Base-by-base conservation (phyloP, 1,139 yeast species). In the Magnusiomyces clavatus region DNA sequence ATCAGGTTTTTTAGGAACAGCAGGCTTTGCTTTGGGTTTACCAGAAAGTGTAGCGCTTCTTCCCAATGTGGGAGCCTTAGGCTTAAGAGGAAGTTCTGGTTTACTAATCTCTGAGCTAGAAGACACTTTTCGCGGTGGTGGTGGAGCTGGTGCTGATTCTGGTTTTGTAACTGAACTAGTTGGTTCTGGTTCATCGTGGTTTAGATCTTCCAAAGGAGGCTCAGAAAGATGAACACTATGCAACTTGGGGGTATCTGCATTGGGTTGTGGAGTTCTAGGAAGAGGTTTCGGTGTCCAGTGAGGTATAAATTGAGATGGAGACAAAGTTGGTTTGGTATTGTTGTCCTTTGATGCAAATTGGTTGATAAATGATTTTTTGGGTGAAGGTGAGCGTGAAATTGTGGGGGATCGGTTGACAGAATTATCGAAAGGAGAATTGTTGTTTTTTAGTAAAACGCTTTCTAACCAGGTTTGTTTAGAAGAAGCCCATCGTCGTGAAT, bases 381-480 rank as follows among this genome's bases (percentile, higher is more conserved):
- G 31, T n/a, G 42, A 39, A 39, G 42, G 46, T 29, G 46, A 16
- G 8, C 37, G 37, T 11, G 35, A 24, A 10, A 38, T 13, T 6
- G 51, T 47, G 2, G 46, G 37, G 8, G 50, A 5, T 11, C 54
- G 54, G 40, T 34, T 47, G 16, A 45, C 6, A 46, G 47, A 37
- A n/a, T 51, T 49, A 16, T 17, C 35, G 10, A 44, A 36, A 17
- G 49, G 16, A 17, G 46, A 29, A 13, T 58, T 55, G 11, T 58
- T 52, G 48, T 54, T 60, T 50, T 61, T 61, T 48, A 57, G 60
- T 35, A 64, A 50, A 6, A 67, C 67, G 48, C 63, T 62, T 43
- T 63, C 67, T 13, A 64, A 52, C 68, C 68, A 64, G 1, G 67
- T 61, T 46, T 61, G 63, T 36, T 53, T 40, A 17, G 48, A 43